phyloP scores from a whole-genome alignment of 345 rosid species.

The Streptanthus diversifolius region DNA sequence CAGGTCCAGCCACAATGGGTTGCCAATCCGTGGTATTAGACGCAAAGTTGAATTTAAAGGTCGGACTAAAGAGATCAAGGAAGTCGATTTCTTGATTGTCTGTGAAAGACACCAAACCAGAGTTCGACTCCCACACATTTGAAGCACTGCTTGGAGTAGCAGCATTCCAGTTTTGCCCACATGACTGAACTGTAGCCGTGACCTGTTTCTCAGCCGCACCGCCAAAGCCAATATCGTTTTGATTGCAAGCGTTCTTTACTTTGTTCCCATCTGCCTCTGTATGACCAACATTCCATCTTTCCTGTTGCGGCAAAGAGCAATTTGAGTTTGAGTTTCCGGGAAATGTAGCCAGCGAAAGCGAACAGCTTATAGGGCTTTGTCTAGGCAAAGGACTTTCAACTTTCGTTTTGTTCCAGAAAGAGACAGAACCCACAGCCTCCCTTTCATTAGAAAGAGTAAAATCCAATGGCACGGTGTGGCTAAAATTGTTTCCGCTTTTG shows the following conservation, averaged over 20 bases:
- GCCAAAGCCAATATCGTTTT: conserved; percentile 5
- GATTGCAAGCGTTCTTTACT: conserved; percentile 13
- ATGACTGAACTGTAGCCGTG: conserved; percentile 46
- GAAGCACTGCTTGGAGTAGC: conserved; percentile 36
- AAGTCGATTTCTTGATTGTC: conserved; percentile 52
- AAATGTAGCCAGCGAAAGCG: conserved; percentile 40
- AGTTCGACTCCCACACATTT: conserved; percentile 40
- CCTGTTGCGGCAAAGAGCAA: conserved; percentile 24
- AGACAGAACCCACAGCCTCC: conserved; percentile 26
- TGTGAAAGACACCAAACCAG: conserved; percentile 38
- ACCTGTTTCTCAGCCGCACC: conserved; percentile 25
- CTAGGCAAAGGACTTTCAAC: conserved; percentile 36
- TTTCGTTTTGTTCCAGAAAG: conserved; percentile 34
- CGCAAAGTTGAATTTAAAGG: conserved; percentile 27
- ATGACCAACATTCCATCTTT: conserved; percentile 25
- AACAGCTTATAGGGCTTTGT: conserved; percentile 40
- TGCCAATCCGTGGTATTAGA: conserved; percentile 61
- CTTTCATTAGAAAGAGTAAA: conserved; percentile 35
- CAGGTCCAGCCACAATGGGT: conserved; percentile 54
- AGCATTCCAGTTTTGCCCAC: conserved; percentile 44
- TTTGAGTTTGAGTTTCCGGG: conserved; percentile 40
- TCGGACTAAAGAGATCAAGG: conserved; percentile 40
- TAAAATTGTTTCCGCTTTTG: conserved; percentile 37
- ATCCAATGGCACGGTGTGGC: conserved; percentile 35
- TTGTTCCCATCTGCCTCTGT: conserved; percentile 31